phyloP scores from a whole-genome alignment of 805 yeast genomes.

The Hagleromyces aurorensis region DNA sequence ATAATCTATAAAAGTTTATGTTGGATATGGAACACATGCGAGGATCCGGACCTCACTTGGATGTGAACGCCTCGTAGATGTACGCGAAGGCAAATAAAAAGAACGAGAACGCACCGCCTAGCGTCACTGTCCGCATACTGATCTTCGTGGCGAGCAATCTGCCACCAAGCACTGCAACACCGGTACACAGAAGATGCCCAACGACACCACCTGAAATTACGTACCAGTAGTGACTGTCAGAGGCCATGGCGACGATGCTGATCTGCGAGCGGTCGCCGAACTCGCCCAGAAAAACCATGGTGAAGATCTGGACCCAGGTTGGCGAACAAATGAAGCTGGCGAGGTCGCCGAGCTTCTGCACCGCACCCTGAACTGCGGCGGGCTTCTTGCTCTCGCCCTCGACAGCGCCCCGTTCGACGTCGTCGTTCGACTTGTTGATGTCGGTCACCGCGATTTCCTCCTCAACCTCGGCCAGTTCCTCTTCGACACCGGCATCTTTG shows the following conservation, averaged over 20 bases:
- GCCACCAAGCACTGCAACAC: slow-evolving; percentile 90
- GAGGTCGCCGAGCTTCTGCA: slow-evolving; percentile 42
- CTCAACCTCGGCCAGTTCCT: slow-evolving; percentile 94
- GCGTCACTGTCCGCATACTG: slow-evolving; percentile 83
- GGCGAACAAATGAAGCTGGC: slow-evolving; percentile 71
- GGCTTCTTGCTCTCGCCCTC: slow-evolving; percentile 9
- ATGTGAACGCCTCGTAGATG: slow-evolving; percentile 53
- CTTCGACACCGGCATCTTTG: slow-evolving; percentile 79
- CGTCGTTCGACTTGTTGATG: slow-evolving; percentile 41
- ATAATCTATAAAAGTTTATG: too few relatives aligned
- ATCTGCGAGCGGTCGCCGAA: slow-evolving; percentile 99
- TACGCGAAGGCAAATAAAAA: slow-evolving; percentile 75
- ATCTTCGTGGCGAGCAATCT: slow-evolving; percentile 81
- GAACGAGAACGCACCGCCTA: slow-evolving; percentile 87
- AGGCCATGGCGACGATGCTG: slow-evolving; percentile 97
- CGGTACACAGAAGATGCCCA: slow-evolving; percentile 86
- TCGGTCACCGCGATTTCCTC: slow-evolving; percentile 73
- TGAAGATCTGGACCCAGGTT: slow-evolving; percentile 86
- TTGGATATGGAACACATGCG: too few relatives aligned
- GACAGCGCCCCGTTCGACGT: slow-evolving; percentile 50
- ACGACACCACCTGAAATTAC: slow-evolving; percentile 82
- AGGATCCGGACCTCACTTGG: too few relatives aligned
- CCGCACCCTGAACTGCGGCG: slow-evolving; percentile 11
- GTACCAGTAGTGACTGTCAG: slow-evolving; percentile 85
- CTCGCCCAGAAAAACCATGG: slow-evolving; percentile 94